These are phyloP conservation scores for Hypoxylon rubiginosum DNA, from an alignment of 2,329 filamentous ascomycete species.

Conservation along the genomic window DNA sequence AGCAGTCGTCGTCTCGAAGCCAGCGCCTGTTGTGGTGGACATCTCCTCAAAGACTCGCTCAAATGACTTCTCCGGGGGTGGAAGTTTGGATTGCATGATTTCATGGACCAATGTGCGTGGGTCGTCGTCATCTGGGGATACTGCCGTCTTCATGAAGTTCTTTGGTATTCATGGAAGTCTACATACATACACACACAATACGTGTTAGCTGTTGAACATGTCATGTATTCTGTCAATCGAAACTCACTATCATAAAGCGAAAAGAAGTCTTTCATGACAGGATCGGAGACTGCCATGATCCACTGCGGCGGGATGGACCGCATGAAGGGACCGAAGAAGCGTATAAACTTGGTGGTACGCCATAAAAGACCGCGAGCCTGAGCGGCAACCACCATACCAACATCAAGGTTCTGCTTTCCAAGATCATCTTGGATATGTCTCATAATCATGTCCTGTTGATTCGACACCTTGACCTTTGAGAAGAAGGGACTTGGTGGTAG, in stretches of 20 bases:
- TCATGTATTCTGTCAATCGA: slow-evolving; percentile 1
- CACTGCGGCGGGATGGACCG: slow-evolving; percentile 28
- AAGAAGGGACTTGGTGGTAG: slow-evolving; percentile 15
- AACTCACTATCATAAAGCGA: slow-evolving; percentile 31
- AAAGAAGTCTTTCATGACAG: slow-evolving; percentile 33
- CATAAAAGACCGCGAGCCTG: slow-evolving; percentile 31
- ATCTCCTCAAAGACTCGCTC: slow-evolving; percentile 36
- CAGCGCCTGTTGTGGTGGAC: slow-evolving; percentile 31
- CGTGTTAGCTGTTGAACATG: slow-evolving; percentile 6
- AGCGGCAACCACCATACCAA: slow-evolving; percentile 6
- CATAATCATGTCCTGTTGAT: slow-evolving; percentile 12
- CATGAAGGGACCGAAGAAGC: slow-evolving; percentile 33
- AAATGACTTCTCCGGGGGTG: slow-evolving; percentile 34
- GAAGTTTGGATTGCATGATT: slow-evolving; percentile 40
- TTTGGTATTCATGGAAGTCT: slow-evolving; percentile 26
- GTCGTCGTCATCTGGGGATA: slow-evolving; percentile 24
- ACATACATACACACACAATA: not conserved
- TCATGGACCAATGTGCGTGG: slow-evolving; percentile 38
- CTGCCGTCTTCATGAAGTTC: slow-evolving; percentile 30
- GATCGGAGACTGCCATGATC: slow-evolving; percentile 35
- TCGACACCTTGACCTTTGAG: slow-evolving; percentile 15
- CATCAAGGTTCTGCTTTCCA: slow-evolving; percentile 18
- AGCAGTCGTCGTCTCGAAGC: slow-evolving; percentile 38
- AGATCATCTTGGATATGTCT: slow-evolving; percentile 5
- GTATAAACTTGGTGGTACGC: slow-evolving; percentile 35